A percentile compares a stretch with the other conserved stretches of the same genome.
These are phyloP conservation scores for Pleurostoma richardsiae DNA, from an alignment of 2,329 filamentous ascomycete species.

Conservation along the genomic window DNA sequence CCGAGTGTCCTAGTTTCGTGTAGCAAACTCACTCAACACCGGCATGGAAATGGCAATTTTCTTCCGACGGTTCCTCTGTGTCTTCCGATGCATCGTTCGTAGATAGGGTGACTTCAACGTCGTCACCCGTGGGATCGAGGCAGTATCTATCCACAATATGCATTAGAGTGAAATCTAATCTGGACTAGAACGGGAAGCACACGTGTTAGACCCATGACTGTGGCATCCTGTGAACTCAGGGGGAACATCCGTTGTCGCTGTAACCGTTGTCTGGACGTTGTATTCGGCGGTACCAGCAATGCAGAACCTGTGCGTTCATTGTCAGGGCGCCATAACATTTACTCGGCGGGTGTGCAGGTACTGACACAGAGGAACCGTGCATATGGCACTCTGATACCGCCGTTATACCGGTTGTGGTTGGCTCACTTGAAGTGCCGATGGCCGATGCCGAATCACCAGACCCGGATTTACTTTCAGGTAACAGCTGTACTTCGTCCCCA, in stretches of 20 bases:
- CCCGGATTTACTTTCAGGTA: slow-evolving; percentile 7
- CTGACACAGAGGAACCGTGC: slow-evolving; percentile 33
- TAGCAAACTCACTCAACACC: slow-evolving; percentile 61
- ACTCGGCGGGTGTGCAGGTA: background rate
- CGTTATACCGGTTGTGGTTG: slow-evolving; percentile 13
- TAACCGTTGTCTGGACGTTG: slow-evolving; percentile 39
- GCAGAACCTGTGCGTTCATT: slow-evolving; percentile 29
- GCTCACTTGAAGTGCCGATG: slow-evolving; percentile 6
- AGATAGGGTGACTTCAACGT: slow-evolving; percentile 50
- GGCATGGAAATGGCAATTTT: slow-evolving; percentile 68
- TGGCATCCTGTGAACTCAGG: slow-evolving; percentile 63
- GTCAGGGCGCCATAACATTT: no score
- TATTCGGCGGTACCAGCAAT: slow-evolving; percentile 37
- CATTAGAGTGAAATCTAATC: no score
- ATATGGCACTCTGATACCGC: slow-evolving; percentile 35
- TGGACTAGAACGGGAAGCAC: slow-evolving; percentile 18
- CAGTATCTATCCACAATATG: slow-evolving; percentile 46
- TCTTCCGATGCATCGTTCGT: slow-evolving; percentile 16
- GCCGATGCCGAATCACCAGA: no score
- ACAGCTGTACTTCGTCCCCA: slow-evolving; percentile 34
- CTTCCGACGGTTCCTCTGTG: slow-evolving; percentile 18
- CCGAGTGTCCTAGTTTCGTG: background rate
- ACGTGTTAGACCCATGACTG: slow-evolving; percentile 53
- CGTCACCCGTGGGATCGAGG: slow-evolving; percentile 51
- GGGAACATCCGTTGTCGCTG: slow-evolving; percentile 50